These are phyloP conservation scores for Pseudogymnoascus sp. DNA, from an alignment of 2,329 filamentous ascomycete species.

Conservation along the genomic window DNA sequence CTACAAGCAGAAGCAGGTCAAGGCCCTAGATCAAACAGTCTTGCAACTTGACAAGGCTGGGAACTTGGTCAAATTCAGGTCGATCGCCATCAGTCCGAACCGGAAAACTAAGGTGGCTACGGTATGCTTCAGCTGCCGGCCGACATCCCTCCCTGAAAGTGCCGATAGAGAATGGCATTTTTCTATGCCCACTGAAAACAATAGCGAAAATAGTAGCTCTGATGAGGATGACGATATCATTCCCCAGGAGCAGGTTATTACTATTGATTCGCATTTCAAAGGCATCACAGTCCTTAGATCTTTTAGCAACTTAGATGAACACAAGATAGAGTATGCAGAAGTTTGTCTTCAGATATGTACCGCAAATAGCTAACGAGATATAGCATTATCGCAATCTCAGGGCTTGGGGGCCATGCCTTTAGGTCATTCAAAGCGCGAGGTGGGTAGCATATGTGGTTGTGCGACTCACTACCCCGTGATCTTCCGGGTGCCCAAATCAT, in stretches of 20 bases:
- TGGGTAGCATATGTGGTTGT: not conserved
- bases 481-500: not conserved
- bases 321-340: not conserved
- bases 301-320: not conserved
- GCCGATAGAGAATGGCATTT: not conserved
- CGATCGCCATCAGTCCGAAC: not conserved
- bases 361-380: not conserved
- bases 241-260: not conserved
- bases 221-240: not conserved
- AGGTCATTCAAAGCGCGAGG: not conserved
- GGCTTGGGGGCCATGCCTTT: not conserved
- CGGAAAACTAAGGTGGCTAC: not conserved
- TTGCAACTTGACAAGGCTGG: conserved; percentile 1
- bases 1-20: conserved; percentile 4
- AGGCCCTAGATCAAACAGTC: not conserved
- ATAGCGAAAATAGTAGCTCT: not conserved
- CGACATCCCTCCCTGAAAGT: not conserved
- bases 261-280: not conserved
- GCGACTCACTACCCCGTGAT: not conserved
- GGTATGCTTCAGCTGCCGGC: not conserved
- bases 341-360: not conserved
- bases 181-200: not conserved
- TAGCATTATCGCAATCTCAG: not conserved
- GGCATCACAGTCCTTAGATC: not conserved
- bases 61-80: not conserved